Evolutionary conservation across 441 rosid species (phyloP).

Genomic region (Francoa sonchifolia): DNA sequence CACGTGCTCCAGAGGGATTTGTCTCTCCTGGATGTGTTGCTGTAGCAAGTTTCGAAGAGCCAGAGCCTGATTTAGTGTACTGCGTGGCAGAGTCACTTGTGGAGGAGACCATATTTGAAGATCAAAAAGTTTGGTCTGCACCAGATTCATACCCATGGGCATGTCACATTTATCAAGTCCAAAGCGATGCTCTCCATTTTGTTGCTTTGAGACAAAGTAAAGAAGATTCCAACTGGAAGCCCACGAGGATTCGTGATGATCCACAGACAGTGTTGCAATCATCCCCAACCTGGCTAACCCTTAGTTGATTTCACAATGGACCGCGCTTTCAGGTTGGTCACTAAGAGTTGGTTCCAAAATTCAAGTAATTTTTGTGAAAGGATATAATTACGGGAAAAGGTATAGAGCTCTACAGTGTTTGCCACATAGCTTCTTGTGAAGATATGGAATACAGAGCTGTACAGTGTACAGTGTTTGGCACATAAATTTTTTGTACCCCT

Average conservation of each 20-base stretch:
- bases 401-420: too few species aligned
- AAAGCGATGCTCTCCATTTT: conserved; percentile 86
- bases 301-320: too few species aligned
- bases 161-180: conserved; percentile 77
- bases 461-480: too few species aligned
- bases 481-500: too few species aligned
- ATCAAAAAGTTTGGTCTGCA: conserved; percentile 77
- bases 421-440: too few species aligned
- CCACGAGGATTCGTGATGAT: conserved; percentile 60
- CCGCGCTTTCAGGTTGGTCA: too few species aligned
- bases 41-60: conserved; percentile 54
- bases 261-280: conserved; percentile 10
- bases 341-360: too few species aligned
- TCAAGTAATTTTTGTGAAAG: too few species aligned
- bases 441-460: too few species aligned
- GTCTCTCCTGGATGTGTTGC: conserved; percentile 72
- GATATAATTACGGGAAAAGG: too few species aligned
- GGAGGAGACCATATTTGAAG: conserved; percentile 78
- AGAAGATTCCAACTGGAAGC: conserved; percentile 77
- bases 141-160: conserved; percentile 90
- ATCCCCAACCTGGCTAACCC: too few species aligned
- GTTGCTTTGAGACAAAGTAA: conserved; percentile 59
- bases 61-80: conserved; percentile 38
- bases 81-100: conserved; percentile 59
- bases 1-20: conserved; percentile 83